Conservation (phyloP, 148 eudicot species). For the Rhododendron kiyosumense region DNA sequence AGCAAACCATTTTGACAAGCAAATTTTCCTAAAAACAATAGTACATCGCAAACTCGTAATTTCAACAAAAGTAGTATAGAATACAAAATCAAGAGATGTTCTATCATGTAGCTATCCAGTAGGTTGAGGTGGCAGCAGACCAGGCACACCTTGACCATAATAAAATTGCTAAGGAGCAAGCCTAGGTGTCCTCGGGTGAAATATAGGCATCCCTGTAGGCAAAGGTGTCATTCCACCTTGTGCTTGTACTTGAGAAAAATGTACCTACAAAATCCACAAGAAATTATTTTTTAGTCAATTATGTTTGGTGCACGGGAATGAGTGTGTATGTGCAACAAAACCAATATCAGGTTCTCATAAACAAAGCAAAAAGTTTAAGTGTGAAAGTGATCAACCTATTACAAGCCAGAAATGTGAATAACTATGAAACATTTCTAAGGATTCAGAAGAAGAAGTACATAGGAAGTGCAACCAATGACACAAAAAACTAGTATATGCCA, state of each 20-base stretch:
- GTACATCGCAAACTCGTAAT: too few relatives aligned
- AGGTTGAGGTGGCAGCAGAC: conserved; percentile 37
- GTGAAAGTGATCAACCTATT: not conserved
- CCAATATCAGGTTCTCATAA: not conserved
- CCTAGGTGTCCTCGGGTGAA: conserved; percentile 36
- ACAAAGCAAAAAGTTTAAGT: not conserved
- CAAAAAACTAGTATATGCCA: not conserved
- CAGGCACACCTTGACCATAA: conserved; percentile 45
- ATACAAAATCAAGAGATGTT: too few relatives aligned
- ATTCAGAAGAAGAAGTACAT: not conserved
- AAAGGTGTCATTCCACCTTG: conserved; percentile 31
- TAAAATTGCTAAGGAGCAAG: conserved; percentile 47
- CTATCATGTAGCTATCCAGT: conserved; percentile 12
- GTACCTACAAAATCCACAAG: conserved; percentile 30
- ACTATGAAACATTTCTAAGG: not conserved
- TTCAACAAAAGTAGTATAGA: too few relatives aligned
- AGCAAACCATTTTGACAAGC: not conserved
- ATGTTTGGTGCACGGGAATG: not conserved
- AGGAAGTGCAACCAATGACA: not conserved
- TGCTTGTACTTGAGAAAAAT: conserved; percentile 38
- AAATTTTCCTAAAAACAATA: not conserved
- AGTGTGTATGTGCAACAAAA: not conserved
- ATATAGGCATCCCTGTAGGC: conserved; percentile 35
- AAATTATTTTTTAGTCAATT: not conserved
- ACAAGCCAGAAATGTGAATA: not conserved